Percentiles rank a stretch among this genome's conserved stretches.
phyloP scores from a whole-genome alignment of 2,329 filamentous ascomycete genomes.

The Dactylella cylindrospora region DNA sequence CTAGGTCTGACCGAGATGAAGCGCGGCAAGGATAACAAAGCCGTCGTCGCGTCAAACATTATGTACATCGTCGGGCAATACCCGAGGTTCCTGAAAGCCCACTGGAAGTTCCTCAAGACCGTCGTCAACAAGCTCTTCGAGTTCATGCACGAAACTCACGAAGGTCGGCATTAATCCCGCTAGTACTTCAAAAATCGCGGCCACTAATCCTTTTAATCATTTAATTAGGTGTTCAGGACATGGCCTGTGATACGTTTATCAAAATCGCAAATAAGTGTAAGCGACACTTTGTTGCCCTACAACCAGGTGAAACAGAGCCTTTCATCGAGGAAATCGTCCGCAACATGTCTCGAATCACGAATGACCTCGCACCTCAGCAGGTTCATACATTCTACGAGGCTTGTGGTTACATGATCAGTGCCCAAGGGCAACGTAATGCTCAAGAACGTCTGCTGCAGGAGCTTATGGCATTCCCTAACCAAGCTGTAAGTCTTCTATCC shows the following conservation, averaged over 20 bases:
- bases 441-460: constrained; percentile 90
- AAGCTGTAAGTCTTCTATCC: constrained; percentile 60
- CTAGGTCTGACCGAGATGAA: constrained; percentile 98
- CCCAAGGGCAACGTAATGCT: constrained; percentile 89
- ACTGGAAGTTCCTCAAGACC: constrained; percentile 99
- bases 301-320: constrained; percentile 89
- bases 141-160: constrained; percentile 99
- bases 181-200: background rate
- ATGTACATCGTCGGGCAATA: constrained; percentile 99
- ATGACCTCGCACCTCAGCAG: constrained; percentile 91
- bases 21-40: constrained; percentile 98
- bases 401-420: constrained; percentile 98
- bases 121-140: constrained; percentile 99
- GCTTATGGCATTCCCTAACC: constrained; percentile 89
- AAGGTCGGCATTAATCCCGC: constrained; percentile 62
- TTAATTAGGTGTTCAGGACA: constrained; percentile 81
- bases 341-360: constrained; percentile 93
- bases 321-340: constrained; percentile 99
- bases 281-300: constrained; percentile 92
- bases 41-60: constrained; percentile 97
- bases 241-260: constrained; percentile 99
- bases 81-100: constrained; percentile 94
- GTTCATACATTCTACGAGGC: constrained; percentile 99
- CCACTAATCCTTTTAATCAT: constrained; percentile 47
- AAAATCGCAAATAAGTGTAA: constrained; percentile 99